Percentiles rank a stretch among this genome's conserved stretches.
Conservation (phyloP, 257 asterid genomes). For the Solanum pimpinellifolium region DNA sequence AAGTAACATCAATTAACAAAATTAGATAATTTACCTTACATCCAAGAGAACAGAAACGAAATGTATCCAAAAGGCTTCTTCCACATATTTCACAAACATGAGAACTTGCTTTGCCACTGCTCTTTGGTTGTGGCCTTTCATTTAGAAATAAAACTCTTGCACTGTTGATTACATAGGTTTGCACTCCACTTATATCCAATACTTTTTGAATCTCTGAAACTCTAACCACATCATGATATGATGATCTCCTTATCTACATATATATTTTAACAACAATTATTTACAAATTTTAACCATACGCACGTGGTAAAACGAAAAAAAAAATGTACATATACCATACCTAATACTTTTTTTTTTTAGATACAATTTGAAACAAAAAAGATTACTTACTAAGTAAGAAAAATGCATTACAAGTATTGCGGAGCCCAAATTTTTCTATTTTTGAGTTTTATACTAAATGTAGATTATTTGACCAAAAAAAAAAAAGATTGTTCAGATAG, state of each 20-base stretch:
- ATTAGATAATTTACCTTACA: slow-evolving; percentile 59
- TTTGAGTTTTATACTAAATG: neutral
- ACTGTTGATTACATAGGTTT: slow-evolving; percentile 87
- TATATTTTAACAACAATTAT: neutral
- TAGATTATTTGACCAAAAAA: neutral
- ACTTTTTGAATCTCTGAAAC: slow-evolving; percentile 88
- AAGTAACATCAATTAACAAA: neutral
- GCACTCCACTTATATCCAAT: slow-evolving; percentile 83
- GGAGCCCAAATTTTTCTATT: neutral
- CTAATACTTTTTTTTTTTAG: neutral
- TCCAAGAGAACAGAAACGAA: slow-evolving; percentile 86
- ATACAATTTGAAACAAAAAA: neutral
- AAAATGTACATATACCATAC: neutral
- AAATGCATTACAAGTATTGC: neutral
- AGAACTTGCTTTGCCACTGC: slow-evolving; percentile 59
- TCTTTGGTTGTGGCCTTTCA: slow-evolving; percentile 85
- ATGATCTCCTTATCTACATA: slow-evolving; percentile 76
- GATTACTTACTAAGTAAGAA: neutral
- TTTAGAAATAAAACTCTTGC: slow-evolving; percentile 92
- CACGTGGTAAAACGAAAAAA: neutral
- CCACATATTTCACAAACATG: slow-evolving; percentile 82
- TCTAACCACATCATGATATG: slow-evolving; percentile 95
- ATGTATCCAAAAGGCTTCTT: slow-evolving; percentile 77
- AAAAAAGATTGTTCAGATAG: neutral
- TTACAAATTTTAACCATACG: neutral